These are phyloP conservation scores for Neurospora sp. DNA, from an alignment of 495 filamentous ascomycete genomes.

Conservation along the genomic window DNA sequence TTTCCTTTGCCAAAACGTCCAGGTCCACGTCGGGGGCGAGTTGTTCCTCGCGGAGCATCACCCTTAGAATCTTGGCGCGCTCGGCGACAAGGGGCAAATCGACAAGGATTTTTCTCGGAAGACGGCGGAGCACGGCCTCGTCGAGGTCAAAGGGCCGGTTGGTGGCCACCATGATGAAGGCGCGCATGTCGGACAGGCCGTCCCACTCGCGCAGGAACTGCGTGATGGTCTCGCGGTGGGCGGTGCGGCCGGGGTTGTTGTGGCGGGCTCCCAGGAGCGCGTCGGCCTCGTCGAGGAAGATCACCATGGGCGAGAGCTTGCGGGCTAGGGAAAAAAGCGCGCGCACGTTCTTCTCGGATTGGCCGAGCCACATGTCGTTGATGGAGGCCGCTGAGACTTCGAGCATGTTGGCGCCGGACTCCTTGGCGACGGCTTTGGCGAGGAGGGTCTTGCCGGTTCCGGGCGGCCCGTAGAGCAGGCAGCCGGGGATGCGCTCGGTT, in stretches of 20 bases:
- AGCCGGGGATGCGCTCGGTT: conserved; percentile 79
- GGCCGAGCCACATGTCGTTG: conserved; percentile 93
- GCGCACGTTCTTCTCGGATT: conserved; percentile 92
- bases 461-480: conserved; percentile 87
- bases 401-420: conserved; percentile 74
- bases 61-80: conserved; percentile 66
- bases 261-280: conserved; percentile 74
- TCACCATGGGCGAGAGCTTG: conserved; percentile 85
- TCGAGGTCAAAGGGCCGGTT: conserved; percentile 94
- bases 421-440: conserved; percentile 91
- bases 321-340: conserved; percentile 86
- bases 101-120: conserved; percentile 76
- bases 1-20: conserved; percentile 57
- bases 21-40: conserved; percentile 63
- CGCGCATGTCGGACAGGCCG: conserved; percentile 73
- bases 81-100: conserved; percentile 77
- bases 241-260: conserved; percentile 41
- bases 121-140: conserved; percentile 77
- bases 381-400: conserved; percentile 55
- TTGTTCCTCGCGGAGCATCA: conserved; percentile 72
- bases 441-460: conserved; percentile 94
- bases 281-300: conserved; percentile 97
- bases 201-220: conserved; percentile 99
- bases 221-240: conserved; percentile 87
- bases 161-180: conserved; percentile 99